A percentile compares a stretch with the other conserved stretches of the same genome.
Conservation (phyloP, 2,329 filamentous ascomycete genomes). For the Penicillium sp. region DNA sequence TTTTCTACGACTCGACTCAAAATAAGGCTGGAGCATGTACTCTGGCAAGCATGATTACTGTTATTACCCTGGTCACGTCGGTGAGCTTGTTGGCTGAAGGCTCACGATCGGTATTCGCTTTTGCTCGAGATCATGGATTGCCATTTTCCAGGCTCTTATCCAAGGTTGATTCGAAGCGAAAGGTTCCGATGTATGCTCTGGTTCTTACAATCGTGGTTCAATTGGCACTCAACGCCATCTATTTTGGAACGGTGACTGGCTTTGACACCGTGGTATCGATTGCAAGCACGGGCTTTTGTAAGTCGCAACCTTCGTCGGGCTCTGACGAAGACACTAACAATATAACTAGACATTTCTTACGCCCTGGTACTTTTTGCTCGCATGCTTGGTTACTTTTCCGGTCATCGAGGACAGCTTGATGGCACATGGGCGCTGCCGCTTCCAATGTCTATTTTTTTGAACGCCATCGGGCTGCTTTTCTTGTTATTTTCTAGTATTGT, state of each 20-base stretch:
- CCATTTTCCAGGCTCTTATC: slow-evolving; percentile 5
- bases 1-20: slow-evolving; percentile 49
- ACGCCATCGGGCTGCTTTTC: slow-evolving; percentile 4
- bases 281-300: slow-evolving; percentile 9
- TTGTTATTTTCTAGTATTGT: slow-evolving; percentile 7
- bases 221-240: slow-evolving; percentile 9
- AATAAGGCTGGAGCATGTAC: slow-evolving; percentile 44
- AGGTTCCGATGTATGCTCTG: slow-evolving; percentile 7
- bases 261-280: slow-evolving; percentile 13
- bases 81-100: slow-evolving; percentile 46
- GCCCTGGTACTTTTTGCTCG: slow-evolving; percentile 7
- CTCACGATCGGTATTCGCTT: slow-evolving; percentile 43
- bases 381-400: slow-evolving; percentile 9
- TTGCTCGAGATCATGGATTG: slow-evolving; percentile 18
- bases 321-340: no score
- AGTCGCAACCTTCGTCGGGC: not conserved
- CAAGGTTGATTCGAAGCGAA: slow-evolving; percentile 3
- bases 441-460: slow-evolving; percentile 5
- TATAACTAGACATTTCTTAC: slow-evolving; percentile 7
- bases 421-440: slow-evolving; percentile 6
- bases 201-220: slow-evolving; percentile 4
- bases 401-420: not conserved
- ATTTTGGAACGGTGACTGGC: slow-evolving; percentile 10
- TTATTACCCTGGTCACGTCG: slow-evolving; percentile 45
- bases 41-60: slow-evolving; percentile 44